phyloP scores from a whole-genome alignment of 2,329 filamentous ascomycete genomes.

The Ascochyta lentis region DNA sequence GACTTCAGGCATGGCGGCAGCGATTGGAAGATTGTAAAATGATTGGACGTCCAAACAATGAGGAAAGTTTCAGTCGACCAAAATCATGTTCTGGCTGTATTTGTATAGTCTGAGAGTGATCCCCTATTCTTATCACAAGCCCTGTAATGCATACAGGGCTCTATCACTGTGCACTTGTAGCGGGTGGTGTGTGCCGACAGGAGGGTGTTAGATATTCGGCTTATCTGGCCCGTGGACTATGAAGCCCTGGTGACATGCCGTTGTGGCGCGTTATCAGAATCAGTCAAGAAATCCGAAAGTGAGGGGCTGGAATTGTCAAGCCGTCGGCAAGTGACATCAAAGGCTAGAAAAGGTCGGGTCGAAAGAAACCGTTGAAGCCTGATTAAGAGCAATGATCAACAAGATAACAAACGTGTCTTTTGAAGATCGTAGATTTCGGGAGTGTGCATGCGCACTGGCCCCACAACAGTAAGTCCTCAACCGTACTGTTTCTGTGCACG shows the following conservation, averaged over 20 bases:
- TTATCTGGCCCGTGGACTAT: not conserved
- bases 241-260: no score
- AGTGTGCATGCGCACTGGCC: not conserved
- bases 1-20: constrained; percentile 31
- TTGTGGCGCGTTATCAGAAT: not conserved
- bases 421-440: not conserved
- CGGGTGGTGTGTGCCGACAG: no score
- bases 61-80: not conserved
- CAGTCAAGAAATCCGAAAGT: not conserved
- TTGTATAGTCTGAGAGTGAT: not conserved
- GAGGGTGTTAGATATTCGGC: no score
- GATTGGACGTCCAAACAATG: no score
- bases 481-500: no score
- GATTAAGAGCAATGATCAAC: no score
- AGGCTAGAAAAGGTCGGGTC: not conserved
- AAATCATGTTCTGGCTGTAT: not conserved
- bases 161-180: no score
- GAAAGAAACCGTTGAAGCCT: not conserved
- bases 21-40: not conserved
- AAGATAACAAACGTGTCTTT: no score
- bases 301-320: not conserved
- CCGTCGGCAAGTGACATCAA: not conserved
- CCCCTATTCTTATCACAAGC: no score
- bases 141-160: no score
- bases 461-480: not conserved